Conservation (phyloP, 1,284 basidiomycete genomes). For the Puccinia polysora region DNA sequence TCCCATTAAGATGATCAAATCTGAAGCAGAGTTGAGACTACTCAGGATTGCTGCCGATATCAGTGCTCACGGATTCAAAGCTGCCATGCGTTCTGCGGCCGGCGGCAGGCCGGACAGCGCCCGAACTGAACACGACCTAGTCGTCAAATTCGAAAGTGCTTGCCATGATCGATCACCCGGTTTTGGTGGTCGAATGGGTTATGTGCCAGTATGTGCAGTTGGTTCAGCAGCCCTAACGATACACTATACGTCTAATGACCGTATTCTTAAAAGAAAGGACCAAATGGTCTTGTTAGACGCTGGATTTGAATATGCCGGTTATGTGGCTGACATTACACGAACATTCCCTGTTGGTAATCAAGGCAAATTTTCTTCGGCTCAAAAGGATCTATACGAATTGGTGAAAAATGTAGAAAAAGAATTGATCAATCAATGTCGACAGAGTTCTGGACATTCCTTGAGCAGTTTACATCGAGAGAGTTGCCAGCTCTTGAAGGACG, state of each 20-base stretch:
- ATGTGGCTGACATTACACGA: conserved; percentile 42
- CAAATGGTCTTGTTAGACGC: conserved; percentile 84
- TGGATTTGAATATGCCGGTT: conserved; percentile 34
- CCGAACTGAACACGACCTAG: conserved; percentile 67
- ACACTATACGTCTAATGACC: conserved; percentile 86
- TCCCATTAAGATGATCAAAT: conserved; percentile 66
- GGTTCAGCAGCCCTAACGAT: conserved; percentile 71
- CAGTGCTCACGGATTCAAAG: conserved; percentile 69
- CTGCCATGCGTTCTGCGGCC: conserved; percentile 70
- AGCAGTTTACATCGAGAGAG: conserved; percentile 75
- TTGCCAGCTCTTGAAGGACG: conserved; percentile 65
- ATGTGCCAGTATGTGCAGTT: conserved; percentile 89
- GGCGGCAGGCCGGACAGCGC: conserved; percentile 55
- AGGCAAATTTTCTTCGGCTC: conserved; percentile 68
- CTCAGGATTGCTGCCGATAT: conserved; percentile 73
- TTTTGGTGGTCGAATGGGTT: conserved; percentile 62
- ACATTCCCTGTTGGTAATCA: conserved; percentile 34
- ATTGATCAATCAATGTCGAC: conserved; percentile 54
- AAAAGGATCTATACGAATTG: conserved; percentile 80
- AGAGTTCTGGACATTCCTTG: conserved; percentile 60
- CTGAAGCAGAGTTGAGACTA: conserved; percentile 63
- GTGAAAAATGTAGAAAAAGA: conserved; percentile 71
- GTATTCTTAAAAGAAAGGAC: conserved; percentile 61
- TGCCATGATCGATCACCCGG: conserved; percentile 70
- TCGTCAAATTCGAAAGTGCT: conserved; percentile 81